Base-by-base conservation (phyloP, 345 rosid species). In the Acer negundo region DNA sequence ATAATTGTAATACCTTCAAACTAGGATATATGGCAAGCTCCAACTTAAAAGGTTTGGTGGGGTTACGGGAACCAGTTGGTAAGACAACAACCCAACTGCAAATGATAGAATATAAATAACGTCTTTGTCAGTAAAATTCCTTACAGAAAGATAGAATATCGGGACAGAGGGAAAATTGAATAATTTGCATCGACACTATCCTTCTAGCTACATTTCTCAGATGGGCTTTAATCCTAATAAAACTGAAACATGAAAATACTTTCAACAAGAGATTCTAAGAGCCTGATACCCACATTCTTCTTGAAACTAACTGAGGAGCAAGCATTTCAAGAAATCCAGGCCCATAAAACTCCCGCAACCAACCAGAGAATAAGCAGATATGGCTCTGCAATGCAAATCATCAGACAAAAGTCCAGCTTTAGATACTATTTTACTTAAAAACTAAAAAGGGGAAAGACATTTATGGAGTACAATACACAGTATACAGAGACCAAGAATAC, bases 281-380 rank as follows among this genome's bases (percentile, higher is more conserved):
- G 76, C 44, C 71, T 20, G 51, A 80, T 73, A 85, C 98, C 71
- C 85, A 97, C 99, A 92, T 88, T 85, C 90, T 91, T 88, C 97
- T 90, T 22, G 97, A 92, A 78, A 94, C 78, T 79, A 94, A 84
- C 77, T 88, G 97, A 78, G 97, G 98, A 73, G 90, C 94, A 79
- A 97, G 69, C 63, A 87, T 81, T 82, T 97, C 97, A 46, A 97
- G 93, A 84, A 97, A 86, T 63, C 94, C 91, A 7, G 92, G 93
- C 44, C 98, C 98, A 73, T 90, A 87, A 79, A 90, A 89, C 76
- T 97, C 99, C 74, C 97, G 90, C 97, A 94, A 59, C 97, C 94
- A 94, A 22, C 97, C 99, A 80, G 98, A 89, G 87, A 94, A 97
- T 67, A 94, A 87, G 83, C 92, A 91, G 75, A 92, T 85, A 56